phyloP scores from a whole-genome alignment of 192 early-diverging fungal species.

The Gryganskiella cystojenkinii region DNA sequence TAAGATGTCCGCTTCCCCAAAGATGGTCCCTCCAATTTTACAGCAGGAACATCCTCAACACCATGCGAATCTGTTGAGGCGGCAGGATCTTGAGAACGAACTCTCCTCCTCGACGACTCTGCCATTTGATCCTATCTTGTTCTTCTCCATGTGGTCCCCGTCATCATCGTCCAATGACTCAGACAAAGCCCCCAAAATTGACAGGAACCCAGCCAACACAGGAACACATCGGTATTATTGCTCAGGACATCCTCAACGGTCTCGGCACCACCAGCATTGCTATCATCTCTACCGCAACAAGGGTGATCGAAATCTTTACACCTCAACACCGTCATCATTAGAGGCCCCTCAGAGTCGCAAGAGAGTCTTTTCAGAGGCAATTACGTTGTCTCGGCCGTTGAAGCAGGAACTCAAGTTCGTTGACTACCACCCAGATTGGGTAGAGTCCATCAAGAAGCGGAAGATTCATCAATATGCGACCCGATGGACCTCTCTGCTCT shows the following conservation, averaged over 20 bases:
- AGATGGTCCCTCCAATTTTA: no score
- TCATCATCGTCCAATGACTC: background rate
- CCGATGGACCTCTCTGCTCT: slow-evolving; percentile 38
- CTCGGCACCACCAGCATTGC: no score
- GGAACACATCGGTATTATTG: no score
- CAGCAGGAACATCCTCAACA: no score
- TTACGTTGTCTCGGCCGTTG: slow-evolving; percentile 25
- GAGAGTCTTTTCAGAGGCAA: slow-evolving; percentile 22
- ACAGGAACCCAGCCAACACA: no score
- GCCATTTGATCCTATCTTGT: background rate
- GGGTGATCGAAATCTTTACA: no score
- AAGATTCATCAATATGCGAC: slow-evolving; percentile 45
- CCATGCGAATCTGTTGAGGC: no score
- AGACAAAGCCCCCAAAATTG: no score
- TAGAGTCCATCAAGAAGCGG: slow-evolving; percentile 45
- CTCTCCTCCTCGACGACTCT: background rate
- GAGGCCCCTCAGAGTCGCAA: slow-evolving; percentile 32
- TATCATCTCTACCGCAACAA: no score
- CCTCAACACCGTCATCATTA: background rate
- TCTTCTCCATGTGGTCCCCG: background rate
- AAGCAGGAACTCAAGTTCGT: background rate
- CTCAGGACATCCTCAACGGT: no score
- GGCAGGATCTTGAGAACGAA: background rate
- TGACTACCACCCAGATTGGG: slow-evolving; percentile 33
- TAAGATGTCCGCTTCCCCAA: no score